Base-by-base conservation (phyloP, 2,329 filamentous ascomycete species). In the Didymella segeticola region DNA sequence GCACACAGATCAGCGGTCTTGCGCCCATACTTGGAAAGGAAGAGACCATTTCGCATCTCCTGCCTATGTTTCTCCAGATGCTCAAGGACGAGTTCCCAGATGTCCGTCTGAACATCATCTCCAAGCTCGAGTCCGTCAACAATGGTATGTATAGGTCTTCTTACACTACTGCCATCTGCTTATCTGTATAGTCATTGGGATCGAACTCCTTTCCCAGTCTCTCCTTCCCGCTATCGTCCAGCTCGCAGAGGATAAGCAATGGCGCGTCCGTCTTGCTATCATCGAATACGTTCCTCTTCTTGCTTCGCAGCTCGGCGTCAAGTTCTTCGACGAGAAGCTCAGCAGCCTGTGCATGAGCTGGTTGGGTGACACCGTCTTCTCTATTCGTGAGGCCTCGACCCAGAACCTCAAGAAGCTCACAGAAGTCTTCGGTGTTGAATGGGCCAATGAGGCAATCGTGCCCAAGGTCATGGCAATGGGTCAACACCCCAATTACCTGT, bases 11-110 rank as follows among this genome's bases (percentile, higher is more conserved):
- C 74, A 97, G 93, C 72, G 95, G 95, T 31, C 85, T 99, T 66
- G 95, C 95, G 37, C 95, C 95, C 5, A 97, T 99, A 64, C 85
- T 99, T 63, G 95, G 95, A 78, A 98, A 98, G 79, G 91, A 99
- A 78, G 93, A 98, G 77, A 99, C 95, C 25, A 98, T 96, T 64
- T 89, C 95, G 66, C 95, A 99, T 75, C 86, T 99, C 37, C 85
- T 99, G 37, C 95, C 95, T 47, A 99, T 99, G 93, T 98, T 99
- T 78, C 83, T 99, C 47, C 91, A 96, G 76, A 99, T 99, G 95
- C 87, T 99, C 68, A 99, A 98, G 83, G 95, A 99, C 70, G 95
- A 99, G 73, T 98, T 97, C 77, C 95, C 95, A 19, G 95, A 99
- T 74, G 95, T 99, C 45, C 89, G 95, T 59, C 86, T 99, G 55